Conservation (phyloP, 352 stramenopile genomes). For the Phytophthora rubi region DNA sequence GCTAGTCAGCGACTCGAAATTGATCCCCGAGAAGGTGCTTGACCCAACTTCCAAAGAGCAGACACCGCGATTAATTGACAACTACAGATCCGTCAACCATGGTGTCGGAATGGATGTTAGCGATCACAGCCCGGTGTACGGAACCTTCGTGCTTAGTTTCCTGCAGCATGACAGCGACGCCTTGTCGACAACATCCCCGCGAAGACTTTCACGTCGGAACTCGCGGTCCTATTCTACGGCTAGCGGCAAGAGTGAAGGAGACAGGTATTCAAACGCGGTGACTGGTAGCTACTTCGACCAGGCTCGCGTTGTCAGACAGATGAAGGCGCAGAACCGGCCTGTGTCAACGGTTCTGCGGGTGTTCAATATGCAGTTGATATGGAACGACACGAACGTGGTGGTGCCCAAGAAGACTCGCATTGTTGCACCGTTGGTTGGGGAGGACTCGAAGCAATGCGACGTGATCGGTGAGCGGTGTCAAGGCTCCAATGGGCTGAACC, state of each 20-base stretch:
- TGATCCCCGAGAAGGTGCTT: slow-evolving; percentile 79
- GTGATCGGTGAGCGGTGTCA: slow-evolving; percentile 74
- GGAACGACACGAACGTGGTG: slow-evolving; percentile 65
- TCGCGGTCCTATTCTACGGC: slow-evolving; percentile 60
- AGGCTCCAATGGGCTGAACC: slow-evolving; percentile 55
- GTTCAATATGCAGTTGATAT: slow-evolving; percentile 79
- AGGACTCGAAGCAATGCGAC: slow-evolving; percentile 80
- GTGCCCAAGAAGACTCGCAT: slow-evolving; percentile 83
- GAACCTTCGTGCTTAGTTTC: slow-evolving; percentile 82
- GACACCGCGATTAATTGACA: slow-evolving; percentile 59
- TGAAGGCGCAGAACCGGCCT: slow-evolving; percentile 56
- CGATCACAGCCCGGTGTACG: slow-evolving; percentile 83
- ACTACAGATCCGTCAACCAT: slow-evolving; percentile 86
- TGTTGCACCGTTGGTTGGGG: slow-evolving; percentile 75
- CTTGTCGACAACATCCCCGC: slow-evolving; percentile 30
- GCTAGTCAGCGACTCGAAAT: slow-evolving; percentile 77
- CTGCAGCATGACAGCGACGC: slow-evolving; percentile 38
- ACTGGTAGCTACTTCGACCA: slow-evolving; percentile 83
- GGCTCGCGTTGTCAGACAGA: slow-evolving; percentile 67
- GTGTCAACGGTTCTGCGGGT: slow-evolving; percentile 77
- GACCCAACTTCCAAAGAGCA: slow-evolving; percentile 52
- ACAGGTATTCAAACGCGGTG: slow-evolving; percentile 39
- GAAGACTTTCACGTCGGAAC: slow-evolving; percentile 36
- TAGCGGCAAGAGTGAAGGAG: slow-evolving; percentile 29
- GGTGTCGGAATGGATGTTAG: slow-evolving; percentile 83